Evolutionary conservation across 805 yeast species (phyloP), one percentile per base, ranked within the genome.

Genomic region (Yarrowia divulgata): DNA sequence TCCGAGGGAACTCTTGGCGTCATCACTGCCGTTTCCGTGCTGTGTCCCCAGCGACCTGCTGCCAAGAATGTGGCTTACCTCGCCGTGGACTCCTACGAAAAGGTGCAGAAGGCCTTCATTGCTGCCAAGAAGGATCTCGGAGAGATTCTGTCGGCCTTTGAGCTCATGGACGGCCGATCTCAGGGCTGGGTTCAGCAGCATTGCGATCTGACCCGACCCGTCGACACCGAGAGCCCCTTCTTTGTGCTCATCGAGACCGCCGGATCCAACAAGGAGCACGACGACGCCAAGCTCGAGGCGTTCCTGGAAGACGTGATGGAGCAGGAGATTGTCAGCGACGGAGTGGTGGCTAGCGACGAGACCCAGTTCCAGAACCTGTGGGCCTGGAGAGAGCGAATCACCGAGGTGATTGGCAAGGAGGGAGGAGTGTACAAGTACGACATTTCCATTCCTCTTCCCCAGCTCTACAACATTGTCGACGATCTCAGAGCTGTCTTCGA

Each of bases 381-480:
- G 99, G 82, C 88, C 42, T 95, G 98, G 98, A 88, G 99, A 81
- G 99, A 95, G 80, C 85, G 89, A 71, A 87, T 94, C 72, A 92
- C 97, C 49, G 99, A 95, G 81, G 93, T 97, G 8, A 84, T 91
- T 8, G 89, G 90, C 64, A 84, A 85, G 71, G 87, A 84, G 45
- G 98, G 99, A 67, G 99, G 98, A 74, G 98, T 94, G 67, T 95
- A 94, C 83, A 95, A 95, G 81, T 95, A 95, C 77, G 99, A 95
- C 75, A 97, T 95, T 46, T 93, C 98, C 3, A 81, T 95, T 70
- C 98, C 98, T 43, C 83, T 95, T 72, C 82, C 85, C 23, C 91
- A 88, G 67, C 83, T 95, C 80, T 95, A 93, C 77, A 89, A 89
- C 13, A 81, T 95, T 67, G 97, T 94, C 29, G 90, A 87, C 58